Conservation (phyloP, 169 alveolate genomes). For the Eimeria maxima region DNA sequence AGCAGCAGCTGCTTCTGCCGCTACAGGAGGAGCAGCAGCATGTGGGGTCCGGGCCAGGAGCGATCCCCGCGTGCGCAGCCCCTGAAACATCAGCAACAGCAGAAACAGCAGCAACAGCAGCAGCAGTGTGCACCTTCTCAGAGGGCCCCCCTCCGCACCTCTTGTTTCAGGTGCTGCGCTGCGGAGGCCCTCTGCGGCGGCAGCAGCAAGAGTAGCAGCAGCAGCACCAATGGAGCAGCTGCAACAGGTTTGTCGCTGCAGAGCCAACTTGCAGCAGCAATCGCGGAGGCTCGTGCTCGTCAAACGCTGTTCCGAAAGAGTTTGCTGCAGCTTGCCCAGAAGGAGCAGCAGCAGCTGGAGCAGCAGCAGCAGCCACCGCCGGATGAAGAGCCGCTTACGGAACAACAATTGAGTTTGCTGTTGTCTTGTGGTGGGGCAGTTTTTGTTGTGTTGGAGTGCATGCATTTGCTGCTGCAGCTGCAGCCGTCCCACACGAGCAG, state of each 20-base stretch:
- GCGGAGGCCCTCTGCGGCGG: slow-evolving; percentile 42
- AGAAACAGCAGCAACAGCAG: slow-evolving; percentile 40
- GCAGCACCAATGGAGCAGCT: background rate
- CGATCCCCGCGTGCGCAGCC: slow-evolving; percentile 1
- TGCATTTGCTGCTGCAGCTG: slow-evolving; percentile 1
- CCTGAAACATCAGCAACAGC: background rate
- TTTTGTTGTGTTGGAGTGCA: slow-evolving; percentile 54
- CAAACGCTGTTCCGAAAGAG: slow-evolving; percentile 15
- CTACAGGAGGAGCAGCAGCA: slow-evolving; percentile 34
- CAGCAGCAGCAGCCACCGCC: slow-evolving; percentile 9
- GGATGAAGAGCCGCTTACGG: slow-evolving; percentile 22
- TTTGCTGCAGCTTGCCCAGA: slow-evolving; percentile 27
- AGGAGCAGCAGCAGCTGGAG: slow-evolving; percentile 5
- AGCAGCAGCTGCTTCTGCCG: slow-evolving; percentile 44
- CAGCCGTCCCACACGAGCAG: background rate
- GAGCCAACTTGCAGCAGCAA: slow-evolving; percentile 23
- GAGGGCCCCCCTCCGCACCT: background rate
- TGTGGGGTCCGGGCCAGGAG: background rate
- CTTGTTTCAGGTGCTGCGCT: background rate
- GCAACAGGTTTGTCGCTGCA: slow-evolving; percentile 61
- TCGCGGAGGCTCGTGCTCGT: slow-evolving; percentile 62
- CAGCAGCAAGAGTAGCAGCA: slow-evolving; percentile 32
- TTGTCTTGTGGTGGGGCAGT: slow-evolving; percentile 60
- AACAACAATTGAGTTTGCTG: slow-evolving; percentile 48
- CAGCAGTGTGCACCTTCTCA: background rate